Evolutionary conservation across 345 rosid genomes (phyloP).

Genomic region (Lenwebbia sp.): DNA sequence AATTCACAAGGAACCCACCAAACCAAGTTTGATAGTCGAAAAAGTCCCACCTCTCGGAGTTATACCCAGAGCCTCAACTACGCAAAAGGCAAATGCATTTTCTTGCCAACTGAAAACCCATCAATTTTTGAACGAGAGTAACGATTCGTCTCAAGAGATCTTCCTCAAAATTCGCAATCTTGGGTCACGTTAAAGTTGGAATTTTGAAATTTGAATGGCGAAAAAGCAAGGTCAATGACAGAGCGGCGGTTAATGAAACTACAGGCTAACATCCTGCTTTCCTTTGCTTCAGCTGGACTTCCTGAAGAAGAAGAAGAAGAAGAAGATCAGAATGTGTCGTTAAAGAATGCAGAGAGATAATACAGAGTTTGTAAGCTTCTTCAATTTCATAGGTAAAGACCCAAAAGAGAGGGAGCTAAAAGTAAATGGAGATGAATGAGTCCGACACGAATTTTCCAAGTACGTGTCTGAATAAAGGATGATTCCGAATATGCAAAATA

Average conservation of each 20-base stretch:
- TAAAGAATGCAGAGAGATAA: not conserved
- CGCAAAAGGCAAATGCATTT: not conserved
- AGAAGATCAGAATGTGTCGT: not conserved
- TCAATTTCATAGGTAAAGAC: not conserved
- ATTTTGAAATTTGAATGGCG: not conserved
- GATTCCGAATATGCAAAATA: constrained; percentile 14
- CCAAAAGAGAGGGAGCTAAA: not conserved
- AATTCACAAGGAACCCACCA: not conserved
- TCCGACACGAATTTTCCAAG: constrained; percentile 16
- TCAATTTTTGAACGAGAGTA: not conserved
- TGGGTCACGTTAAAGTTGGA: not conserved
- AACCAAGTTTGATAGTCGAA: not conserved
- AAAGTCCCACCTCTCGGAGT: not conserved
- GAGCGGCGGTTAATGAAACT: not conserved
- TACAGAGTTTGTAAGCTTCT: not conserved
- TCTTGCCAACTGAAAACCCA: not conserved
- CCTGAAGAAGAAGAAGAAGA: constrained; percentile 9
- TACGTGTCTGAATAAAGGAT: constrained; percentile 3
- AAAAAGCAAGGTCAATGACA: not conserved
- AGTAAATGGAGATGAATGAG: not conserved
- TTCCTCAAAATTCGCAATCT: not conserved
- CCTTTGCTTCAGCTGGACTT: not conserved
- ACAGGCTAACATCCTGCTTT: not conserved
- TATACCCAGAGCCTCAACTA: not conserved
- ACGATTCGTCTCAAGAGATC: not conserved